These are phyloP conservation scores for Aspergillus biplanus DNA, from an alignment of 495 filamentous ascomycete species.

Conservation along the genomic window DNA sequence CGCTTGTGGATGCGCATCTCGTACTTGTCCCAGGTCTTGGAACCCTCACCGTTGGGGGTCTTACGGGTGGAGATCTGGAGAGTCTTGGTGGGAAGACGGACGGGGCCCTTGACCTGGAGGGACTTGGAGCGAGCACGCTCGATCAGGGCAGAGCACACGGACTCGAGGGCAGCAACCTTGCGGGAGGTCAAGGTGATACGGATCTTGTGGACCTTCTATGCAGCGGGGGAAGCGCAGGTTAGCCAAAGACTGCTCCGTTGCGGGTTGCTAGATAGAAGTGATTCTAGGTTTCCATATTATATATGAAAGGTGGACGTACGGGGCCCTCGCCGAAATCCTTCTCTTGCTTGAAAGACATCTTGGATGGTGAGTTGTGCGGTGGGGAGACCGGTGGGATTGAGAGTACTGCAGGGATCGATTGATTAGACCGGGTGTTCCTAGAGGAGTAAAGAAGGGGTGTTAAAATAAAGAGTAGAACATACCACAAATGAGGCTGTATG, in stretches of 20 bases:
- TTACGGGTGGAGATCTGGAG: constrained; percentile 94
- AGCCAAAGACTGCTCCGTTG: neutral
- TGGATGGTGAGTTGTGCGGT: constrained; percentile 44
- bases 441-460: neutral
- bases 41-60: constrained; percentile 99
- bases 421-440: constrained; percentile 14
- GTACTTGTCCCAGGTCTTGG: constrained; percentile 98
- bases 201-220: constrained; percentile 94
- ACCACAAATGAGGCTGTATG: constrained; percentile 38
- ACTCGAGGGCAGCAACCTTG: constrained; percentile 94
- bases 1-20: constrained; percentile 99
- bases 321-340: constrained; percentile 91
- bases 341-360: constrained; percentile 95
- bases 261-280: neutral
- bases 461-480: constrained; percentile 12
- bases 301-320: constrained; percentile 46
- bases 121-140: constrained; percentile 99
- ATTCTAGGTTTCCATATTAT: neutral
- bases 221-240: constrained; percentile 5
- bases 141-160: constrained; percentile 96
- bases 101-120: constrained; percentile 97
- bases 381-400: constrained; percentile 32
- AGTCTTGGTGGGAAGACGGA: constrained; percentile 97
- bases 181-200: constrained; percentile 94
- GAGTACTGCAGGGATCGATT: constrained; percentile 16